Evolutionary conservation across 768 basidiomycete genomes (phyloP), one percentile per base, ranked within the genome.

Genomic region (Kwoniella newhampshirensis): DNA sequence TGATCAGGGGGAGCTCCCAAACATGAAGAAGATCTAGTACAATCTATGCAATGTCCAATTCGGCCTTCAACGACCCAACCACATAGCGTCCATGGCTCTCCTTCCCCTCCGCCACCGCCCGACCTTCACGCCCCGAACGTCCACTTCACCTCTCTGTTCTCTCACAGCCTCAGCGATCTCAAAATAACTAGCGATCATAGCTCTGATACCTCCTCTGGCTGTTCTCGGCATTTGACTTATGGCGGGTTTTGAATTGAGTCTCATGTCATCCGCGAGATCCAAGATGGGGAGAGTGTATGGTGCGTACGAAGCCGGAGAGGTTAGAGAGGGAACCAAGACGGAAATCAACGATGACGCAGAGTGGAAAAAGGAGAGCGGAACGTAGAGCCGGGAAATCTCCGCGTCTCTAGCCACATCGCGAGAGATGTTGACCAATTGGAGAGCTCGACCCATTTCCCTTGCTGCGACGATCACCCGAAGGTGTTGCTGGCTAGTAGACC

Each of bases 391-490:
- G 1, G 63, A 59, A 21, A 76, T 74, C 18, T 18, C 1, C 0
- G 64, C 73, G 54, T 78, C 78, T 45, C 71, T 76, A 2, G 65
- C 66, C 5, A 78, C 63, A 57, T 78, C 78, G 12, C 78, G 55
- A 3, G 77, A 70, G 40, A 78, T 75, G 50, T 78, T 78, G 62
- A 78, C 76, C 13, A 77, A 64, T 49, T 78, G 78, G n/a, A 78
- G 60, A n/a, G 78, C 74, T 23, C 67, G 49, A 15, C 78, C 78
- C 77, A 77, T 78, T 57, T 70, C 62, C 35, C 77, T 47, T 13
- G 74, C 75, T 7, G 51, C 36, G 18, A 32, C 4, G 13, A 63
- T 54, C n/a, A 54, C 42, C n/a, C 32, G n/a, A 23, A 46, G 44
- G 13, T 46, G 21, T 41, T 5, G 36, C 36, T 37, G 9, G 36